Evolutionary conservation across 371 early-diverging fungal genomes (phyloP), one percentile per base, ranked within the genome.

Genomic region (Mortierella sp.): DNA sequence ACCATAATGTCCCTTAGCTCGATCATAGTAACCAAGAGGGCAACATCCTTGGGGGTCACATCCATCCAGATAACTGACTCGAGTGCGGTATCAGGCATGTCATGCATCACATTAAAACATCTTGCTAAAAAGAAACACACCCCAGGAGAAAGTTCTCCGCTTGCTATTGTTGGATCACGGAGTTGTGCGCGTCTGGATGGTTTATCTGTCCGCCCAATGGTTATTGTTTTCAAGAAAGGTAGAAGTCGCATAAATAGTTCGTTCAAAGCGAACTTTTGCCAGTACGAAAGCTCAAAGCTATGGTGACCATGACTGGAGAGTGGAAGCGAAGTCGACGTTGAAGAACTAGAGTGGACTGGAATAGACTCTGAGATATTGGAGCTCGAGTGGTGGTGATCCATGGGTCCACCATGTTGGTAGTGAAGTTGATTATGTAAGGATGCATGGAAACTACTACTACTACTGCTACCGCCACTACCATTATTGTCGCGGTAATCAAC

Each of bases 211-310:
- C 80, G 72, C 4, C 80, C 75, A 28, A 80, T 80, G 26, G 80
- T 80, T 49, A 80, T 65, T 0, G 80, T 80, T 22, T 64, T 55
- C 35, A 80, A 40, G 45, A 75, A 75, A 0, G 72, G 80, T 66
- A 80, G 45, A 24, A 75, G 43, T 8, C 80, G 68, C 75, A 69
- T 75, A 35, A 80, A 80, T 24, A 80, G 72, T 51, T 80, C 80
- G 45, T 80, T 80, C 68, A 80, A 59, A n/a, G 80, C 80, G 72
- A 80, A 80, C 65, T 75, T 80, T 80, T 80, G 80, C 80, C 80
- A 80, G 43, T 80, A 80, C 22, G 80, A 80, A 16, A 80, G 70
- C 35, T 80, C 80, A 54, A 80, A 80, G 2, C 75, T 75, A 35
- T 75, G 72, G 10, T 70, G 68, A 37, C 51, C 60, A 37, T 66